Evolutionary conservation across 2,329 filamentous ascomycete species (phyloP).

Genomic region (Penicillium paneum): DNA sequence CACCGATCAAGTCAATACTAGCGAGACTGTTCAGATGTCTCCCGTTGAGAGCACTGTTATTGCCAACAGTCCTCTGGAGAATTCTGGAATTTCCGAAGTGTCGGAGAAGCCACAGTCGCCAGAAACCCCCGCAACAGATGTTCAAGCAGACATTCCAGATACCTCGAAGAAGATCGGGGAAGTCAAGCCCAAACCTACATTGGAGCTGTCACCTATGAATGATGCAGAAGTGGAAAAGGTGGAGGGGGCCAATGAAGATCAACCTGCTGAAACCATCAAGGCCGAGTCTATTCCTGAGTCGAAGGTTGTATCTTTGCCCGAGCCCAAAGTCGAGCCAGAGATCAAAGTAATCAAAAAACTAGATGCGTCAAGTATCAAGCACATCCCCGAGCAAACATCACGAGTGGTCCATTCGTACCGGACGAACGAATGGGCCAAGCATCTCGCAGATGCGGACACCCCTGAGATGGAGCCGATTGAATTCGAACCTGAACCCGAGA

Average conservation of each 20-base stretch:
- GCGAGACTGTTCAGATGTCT: neutral
- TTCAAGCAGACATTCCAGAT: neutral
- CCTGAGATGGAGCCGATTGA: slow-evolving; percentile 54
- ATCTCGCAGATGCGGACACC: slow-evolving; percentile 71
- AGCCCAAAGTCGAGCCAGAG: neutral
- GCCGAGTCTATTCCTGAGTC: neutral
- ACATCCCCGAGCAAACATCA: slow-evolving; percentile 68
- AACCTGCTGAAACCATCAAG: neutral
- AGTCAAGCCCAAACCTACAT: neutral
- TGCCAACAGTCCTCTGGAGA: neutral
- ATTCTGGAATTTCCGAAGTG: neutral
- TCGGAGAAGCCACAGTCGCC: neutral
- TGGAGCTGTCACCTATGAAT: neutral
- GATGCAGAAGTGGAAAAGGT: neutral
- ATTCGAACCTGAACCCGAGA: slow-evolving; percentile 33
- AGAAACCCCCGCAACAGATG: neutral
- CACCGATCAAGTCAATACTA: neutral
- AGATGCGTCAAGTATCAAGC: slow-evolving; percentile 45
- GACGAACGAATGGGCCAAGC: slow-evolving; percentile 95
- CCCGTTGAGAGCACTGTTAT: neutral
- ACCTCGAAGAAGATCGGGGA: neutral
- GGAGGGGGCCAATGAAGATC: neutral
- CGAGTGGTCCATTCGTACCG: slow-evolving; percentile 77
- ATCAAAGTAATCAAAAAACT: slow-evolving; percentile 17
- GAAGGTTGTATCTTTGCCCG: neutral